Conservation (phyloP, 1,139 yeast genomes). For the Schizosaccharomyces versatilis region DNA sequence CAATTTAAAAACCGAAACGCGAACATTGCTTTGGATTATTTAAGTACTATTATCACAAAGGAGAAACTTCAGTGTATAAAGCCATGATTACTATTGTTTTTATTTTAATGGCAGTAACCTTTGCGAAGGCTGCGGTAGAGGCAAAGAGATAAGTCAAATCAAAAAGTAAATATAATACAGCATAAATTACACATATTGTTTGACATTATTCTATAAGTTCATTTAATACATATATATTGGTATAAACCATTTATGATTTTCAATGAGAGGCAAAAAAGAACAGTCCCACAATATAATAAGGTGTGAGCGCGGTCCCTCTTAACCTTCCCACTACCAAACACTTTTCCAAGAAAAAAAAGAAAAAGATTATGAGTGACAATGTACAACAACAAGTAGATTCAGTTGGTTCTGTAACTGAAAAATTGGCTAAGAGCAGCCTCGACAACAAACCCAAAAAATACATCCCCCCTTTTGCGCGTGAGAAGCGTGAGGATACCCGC, state of each 20-base stretch:
- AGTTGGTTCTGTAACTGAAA: constrained; percentile 3
- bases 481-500: not conserved
- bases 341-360: not conserved
- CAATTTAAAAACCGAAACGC: no score
- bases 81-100: no score
- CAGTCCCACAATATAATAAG: constrained; percentile 1
- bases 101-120: no score
- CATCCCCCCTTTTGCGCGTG: constrained; percentile 1
- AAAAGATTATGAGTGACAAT: constrained; percentile 2
- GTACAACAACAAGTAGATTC: constrained; percentile 3
- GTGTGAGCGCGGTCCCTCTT: not conserved
- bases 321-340: not conserved
- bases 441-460: not conserved
- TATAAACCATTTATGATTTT: not conserved
- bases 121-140: no score
- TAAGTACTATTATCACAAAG: no score
- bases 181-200: no score
- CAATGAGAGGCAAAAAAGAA: not conserved
- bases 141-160: no score
- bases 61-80: no score
- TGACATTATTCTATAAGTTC: no score
- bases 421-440: not conserved
- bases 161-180: no score
- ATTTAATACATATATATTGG: no score
- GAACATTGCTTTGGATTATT: no score